phyloP scores from a whole-genome alignment of 805 yeast species.

The Candida sithepensis region DNA sequence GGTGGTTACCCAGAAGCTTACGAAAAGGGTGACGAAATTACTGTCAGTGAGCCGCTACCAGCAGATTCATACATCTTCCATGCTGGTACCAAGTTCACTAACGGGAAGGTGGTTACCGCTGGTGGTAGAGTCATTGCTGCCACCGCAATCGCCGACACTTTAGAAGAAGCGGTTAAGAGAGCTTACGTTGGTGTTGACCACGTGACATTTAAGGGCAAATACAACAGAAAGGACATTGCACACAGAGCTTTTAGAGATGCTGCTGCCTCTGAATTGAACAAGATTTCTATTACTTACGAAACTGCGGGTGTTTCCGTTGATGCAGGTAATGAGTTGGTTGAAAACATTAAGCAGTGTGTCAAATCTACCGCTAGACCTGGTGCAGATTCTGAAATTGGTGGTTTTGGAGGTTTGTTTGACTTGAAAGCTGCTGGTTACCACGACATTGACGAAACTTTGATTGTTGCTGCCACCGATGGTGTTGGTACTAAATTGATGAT shows the following conservation, averaged over 20 bases:
- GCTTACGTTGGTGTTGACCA: conserved; percentile 84
- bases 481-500: conserved; percentile 96
- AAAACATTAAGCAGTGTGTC: conserved; percentile 84
- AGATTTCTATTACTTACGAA: conserved; percentile 72
- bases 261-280: conserved; percentile 17
- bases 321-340: conserved; percentile 86
- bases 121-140: conserved; percentile 98
- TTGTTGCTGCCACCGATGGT: conserved; percentile 98
- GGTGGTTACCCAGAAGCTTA: conserved; percentile 95
- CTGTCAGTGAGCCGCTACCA: conserved; percentile 45
- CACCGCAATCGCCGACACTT: conserved; percentile 74
- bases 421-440: conserved; percentile 80
- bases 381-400: conserved; percentile 97
- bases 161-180: conserved; percentile 75
- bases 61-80: conserved; percentile 78
- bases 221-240: conserved; percentile 91
- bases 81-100: conserved; percentile 77
- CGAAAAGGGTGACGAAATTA: conserved; percentile 80
- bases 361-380: conserved; percentile 93
- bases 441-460: conserved; percentile 67
- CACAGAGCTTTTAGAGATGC: conserved; percentile 83
- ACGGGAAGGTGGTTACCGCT: conserved; percentile 67
- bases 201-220: conserved; percentile 69
- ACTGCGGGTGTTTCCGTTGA: conserved; percentile 98
- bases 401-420: conserved; percentile 97